Percentiles rank a stretch among this genome's conserved stretches.
These are phyloP conservation scores for Cladosporium colombiae DNA, from an alignment of 2,329 filamentous ascomycete species.

Conservation along the genomic window DNA sequence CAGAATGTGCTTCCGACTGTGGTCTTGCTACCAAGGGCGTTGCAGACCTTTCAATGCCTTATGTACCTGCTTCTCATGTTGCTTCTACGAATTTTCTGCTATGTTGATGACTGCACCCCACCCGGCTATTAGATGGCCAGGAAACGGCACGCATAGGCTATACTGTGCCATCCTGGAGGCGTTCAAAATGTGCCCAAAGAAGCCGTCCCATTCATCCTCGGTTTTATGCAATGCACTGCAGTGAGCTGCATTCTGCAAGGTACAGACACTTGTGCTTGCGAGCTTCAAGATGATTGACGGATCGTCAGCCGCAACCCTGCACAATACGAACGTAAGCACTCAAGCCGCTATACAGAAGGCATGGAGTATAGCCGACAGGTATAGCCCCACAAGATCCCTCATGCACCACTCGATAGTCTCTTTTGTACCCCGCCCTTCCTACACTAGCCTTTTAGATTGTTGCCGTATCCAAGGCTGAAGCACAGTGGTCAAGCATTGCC, in stretches of 20 bases:
- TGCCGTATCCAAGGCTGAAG: background rate
- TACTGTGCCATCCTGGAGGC: background rate
- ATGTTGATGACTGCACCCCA: background rate
- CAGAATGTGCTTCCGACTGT: background rate
- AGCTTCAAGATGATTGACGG: background rate
- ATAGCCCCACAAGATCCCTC: conserved; percentile 11
- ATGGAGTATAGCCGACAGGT: conserved; percentile 17
- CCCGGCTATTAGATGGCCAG: background rate
- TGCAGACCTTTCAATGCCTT: background rate
- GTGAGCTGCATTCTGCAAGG: background rate
- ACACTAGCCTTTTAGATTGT: background rate
- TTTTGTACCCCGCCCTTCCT: conserved; percentile 12
- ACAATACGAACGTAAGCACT: background rate
- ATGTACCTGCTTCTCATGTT: background rate
- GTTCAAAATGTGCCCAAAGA: background rate
- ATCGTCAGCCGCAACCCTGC: background rate
- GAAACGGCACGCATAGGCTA: background rate
- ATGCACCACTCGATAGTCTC: conserved; percentile 9
- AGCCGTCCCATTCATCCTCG: background rate
- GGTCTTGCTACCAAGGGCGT: background rate
- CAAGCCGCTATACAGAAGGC: no score
- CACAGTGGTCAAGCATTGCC: background rate
- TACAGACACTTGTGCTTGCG: background rate
- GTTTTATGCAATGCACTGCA: background rate
- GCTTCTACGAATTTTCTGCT: background rate